These are phyloP conservation scores for Tricholoma matsutake DNA, from an alignment of 768 basidiomycete species.

Conservation along the genomic window DNA sequence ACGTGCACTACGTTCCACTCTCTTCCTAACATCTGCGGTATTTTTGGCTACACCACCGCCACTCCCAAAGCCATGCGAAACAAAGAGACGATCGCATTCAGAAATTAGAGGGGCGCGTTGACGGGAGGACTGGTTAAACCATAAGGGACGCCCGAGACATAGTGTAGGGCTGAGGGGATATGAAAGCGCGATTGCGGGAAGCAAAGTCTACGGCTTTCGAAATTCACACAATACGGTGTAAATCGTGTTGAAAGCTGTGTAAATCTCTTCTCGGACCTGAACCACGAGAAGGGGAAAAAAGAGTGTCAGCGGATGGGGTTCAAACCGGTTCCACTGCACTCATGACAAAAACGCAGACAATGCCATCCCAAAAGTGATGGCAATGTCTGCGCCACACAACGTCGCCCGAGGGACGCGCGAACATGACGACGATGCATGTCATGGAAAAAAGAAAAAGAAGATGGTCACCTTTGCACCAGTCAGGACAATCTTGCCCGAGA, in stretches of 20 bases:
- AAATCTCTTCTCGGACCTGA: conserved; percentile 98
- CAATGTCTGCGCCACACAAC: conserved; percentile 7
- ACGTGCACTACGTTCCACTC: conserved; percentile 47
- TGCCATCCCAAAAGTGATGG: conserved; percentile 17
- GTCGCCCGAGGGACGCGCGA: conserved; percentile 6
- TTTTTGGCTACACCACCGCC: conserved; percentile 16
- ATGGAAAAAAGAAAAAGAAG: conserved; percentile 17
- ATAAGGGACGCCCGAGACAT: neutral
- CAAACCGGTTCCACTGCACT: conserved; percentile 41
- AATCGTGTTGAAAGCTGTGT: conserved; percentile 98
- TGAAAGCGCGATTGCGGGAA: neutral
- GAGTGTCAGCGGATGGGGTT: conserved; percentile 47
- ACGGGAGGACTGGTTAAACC: conserved; percentile 11
- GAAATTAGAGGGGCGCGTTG: conserved; percentile 11
- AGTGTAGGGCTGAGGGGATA: neutral
- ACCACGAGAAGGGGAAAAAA: conserved; percentile 32
- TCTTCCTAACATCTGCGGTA: conserved; percentile 24
- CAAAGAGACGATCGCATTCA: conserved; percentile 1
- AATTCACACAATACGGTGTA: conserved; percentile 97
- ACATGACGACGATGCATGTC: conserved; percentile 15
- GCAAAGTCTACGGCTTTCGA: conserved; percentile 66
- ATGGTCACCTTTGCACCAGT: conserved; percentile 93
- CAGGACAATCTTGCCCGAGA: conserved; percentile 97
- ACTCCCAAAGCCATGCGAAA: conserved; percentile 5
- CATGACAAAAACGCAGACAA: conserved; percentile 32